phyloP scores from a whole-genome alignment of 2,329 filamentous ascomycete genomes.

The Delphinella strobiligena region DNA sequence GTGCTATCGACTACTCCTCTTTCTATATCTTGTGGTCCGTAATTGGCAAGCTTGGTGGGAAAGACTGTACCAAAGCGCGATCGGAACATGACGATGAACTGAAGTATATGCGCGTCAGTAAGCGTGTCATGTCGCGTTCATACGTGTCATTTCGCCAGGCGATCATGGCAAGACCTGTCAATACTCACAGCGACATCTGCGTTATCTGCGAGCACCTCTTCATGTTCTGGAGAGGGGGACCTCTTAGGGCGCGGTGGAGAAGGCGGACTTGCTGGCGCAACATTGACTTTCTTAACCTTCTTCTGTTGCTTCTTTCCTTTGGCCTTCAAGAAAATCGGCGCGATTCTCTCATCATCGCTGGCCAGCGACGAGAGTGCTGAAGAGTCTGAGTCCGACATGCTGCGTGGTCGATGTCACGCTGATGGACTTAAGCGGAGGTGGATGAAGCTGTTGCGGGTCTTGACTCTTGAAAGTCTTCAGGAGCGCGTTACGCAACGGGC shows the following conservation, averaged over 20 bases:
- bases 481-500: background rate
- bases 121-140: slow-evolving; percentile 23
- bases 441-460: background rate
- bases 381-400: slow-evolving; percentile 45
- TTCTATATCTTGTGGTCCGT: slow-evolving; percentile 92
- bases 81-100: slow-evolving; percentile 99
- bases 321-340: slow-evolving; percentile 24
- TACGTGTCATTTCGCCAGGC: slow-evolving; percentile 12
- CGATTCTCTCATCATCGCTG: slow-evolving; percentile 40
- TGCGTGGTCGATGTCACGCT: slow-evolving; percentile 10
- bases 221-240: slow-evolving; percentile 77
- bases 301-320: slow-evolving; percentile 12
- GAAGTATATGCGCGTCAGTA: slow-evolving; percentile 25
- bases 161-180: slow-evolving; percentile 8
- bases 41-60: slow-evolving; percentile 73
- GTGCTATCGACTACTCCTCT: slow-evolving; percentile 64
- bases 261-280: slow-evolving; percentile 37
- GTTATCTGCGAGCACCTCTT: slow-evolving; percentile 82
- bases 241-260: slow-evolving; percentile 46
- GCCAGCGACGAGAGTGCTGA: slow-evolving; percentile 46
- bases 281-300: slow-evolving; percentile 26
- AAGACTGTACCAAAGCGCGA: slow-evolving; percentile 86
- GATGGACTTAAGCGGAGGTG: background rate
- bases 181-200: slow-evolving; percentile 77
- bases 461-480: background rate